phyloP scores from a whole-genome alignment of 1,139 yeast species.

The Zygosaccharomyces sapae region DNA sequence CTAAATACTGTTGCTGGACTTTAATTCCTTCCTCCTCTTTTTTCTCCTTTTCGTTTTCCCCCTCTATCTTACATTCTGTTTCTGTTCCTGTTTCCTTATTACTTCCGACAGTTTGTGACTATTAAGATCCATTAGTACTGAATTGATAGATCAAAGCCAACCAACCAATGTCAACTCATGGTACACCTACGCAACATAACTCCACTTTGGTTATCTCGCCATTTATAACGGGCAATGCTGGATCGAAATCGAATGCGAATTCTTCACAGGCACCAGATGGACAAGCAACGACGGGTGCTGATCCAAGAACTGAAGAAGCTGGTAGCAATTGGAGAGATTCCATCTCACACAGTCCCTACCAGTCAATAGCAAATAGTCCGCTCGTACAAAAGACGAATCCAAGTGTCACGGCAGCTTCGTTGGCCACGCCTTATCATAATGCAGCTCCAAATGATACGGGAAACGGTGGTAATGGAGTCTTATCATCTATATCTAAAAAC shows the following conservation, averaged over 20 bases:
- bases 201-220: conserved; percentile 65
- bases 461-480: conserved; percentile 20
- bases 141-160: background rate
- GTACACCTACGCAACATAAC: conserved; percentile 46
- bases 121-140: background rate
- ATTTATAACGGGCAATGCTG: conserved; percentile 37
- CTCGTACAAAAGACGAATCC: conserved; percentile 28
- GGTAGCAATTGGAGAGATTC: conserved; percentile 2
- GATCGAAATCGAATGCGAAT: conserved; percentile 31
- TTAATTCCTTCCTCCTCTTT: background rate
- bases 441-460: conserved; percentile 12
- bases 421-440: conserved; percentile 30
- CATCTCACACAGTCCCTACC: conserved; percentile 20
- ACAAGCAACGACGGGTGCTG: background rate
- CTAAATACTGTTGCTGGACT: background rate
- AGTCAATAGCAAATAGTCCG: conserved; percentile 30
- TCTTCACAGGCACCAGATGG: background rate
- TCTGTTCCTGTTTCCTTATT: background rate
- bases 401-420: conserved; percentile 16
- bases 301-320: conserved; percentile 1
- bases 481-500: conserved; percentile 29
- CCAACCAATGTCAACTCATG: conserved; percentile 12
- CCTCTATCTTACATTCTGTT: background rate
- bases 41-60: background rate
- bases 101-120: background rate